Base-by-base conservation (phyloP, 805 yeast species). In the Lipomyces starkeyi region DNA sequence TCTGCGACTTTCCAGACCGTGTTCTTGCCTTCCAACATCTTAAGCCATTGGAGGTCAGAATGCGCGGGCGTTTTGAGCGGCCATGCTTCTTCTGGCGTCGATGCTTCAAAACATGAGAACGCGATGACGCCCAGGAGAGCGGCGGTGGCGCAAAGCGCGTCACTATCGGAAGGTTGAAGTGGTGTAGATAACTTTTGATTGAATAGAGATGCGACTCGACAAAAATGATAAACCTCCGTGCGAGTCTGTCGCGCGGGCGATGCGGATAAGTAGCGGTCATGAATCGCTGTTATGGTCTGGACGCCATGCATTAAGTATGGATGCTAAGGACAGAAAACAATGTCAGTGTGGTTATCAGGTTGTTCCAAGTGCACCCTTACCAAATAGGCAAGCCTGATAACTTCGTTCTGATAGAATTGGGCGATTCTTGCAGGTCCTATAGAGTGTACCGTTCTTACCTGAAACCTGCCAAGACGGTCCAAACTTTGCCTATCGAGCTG, bases 191-290 rank as follows among this genome's bases (percentile, higher is more conserved):
- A 7, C 13, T 52, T 52, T 6, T 6, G 25, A 11, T 52, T 52
- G 25, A 52, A 52, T 7, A 52, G 29, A 52, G 55, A 1, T 11
- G 6, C 55, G 25, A 1, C 55, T 3, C 11, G 7, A 11, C 29
- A 7, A 29, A 17, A 52, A 11, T 52, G 11, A 52, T 52, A 11
- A n/a, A 52, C 6, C 25, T 52, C 55, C 27, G 27, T 25, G 7
- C 55, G 55, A 6, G 9, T 52, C 22, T 52, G 27, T 25, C 1
- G 3, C 29, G 55, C 29, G 22, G 55, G 11, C 55, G 25, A 52
- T 52, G 27, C 29, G n/a, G 7, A 52, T 11, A 52, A 52, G 11
- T 52, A 52, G 7, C 55, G 55, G 55, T 52, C 55, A 52, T 52
- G 55, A 2, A 52, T 52, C 11, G 55, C 7, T 7, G 55, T 52